These are phyloP conservation scores for Leucoagaricus sp. DNA, from an alignment of 1,284 basidiomycete genomes.

Conservation along the genomic window DNA sequence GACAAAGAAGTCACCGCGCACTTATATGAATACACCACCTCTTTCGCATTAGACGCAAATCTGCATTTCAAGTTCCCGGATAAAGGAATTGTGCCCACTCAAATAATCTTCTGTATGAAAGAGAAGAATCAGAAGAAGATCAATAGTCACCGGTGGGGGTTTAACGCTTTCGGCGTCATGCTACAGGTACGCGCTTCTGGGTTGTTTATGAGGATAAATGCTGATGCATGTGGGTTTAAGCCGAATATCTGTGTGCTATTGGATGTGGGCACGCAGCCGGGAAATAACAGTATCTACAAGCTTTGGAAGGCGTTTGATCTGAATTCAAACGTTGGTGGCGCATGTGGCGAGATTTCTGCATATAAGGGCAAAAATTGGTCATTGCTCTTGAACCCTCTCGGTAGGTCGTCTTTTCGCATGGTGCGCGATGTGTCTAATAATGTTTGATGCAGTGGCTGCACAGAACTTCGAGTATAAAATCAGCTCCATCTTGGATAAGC, in stretches of 20 bases:
- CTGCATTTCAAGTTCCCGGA: slow-evolving; percentile 94
- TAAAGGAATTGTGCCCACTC: slow-evolving; percentile 91
- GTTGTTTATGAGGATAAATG: background rate
- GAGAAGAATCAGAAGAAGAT: slow-evolving; percentile 97
- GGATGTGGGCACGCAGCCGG: slow-evolving; percentile 93
- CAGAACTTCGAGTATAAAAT: slow-evolving; percentile 97
- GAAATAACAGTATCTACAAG: slow-evolving; percentile 83
- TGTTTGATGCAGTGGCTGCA: slow-evolving; percentile 68
- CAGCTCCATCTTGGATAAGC: slow-evolving; percentile 93
- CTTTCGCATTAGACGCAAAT: slow-evolving; percentile 86
- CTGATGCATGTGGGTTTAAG: slow-evolving; percentile 32
- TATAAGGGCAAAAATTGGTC: slow-evolving; percentile 92
- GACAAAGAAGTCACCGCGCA: slow-evolving; percentile 90
- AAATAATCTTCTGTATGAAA: slow-evolving; percentile 93
- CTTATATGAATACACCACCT: slow-evolving; percentile 94
- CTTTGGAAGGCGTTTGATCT: slow-evolving; percentile 96
- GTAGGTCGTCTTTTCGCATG: slow-evolving; percentile 41
- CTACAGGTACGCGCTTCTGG: slow-evolving; percentile 56
- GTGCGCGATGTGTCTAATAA: background rate
- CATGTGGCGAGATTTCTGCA: slow-evolving; percentile 92
- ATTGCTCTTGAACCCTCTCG: slow-evolving; percentile 81
- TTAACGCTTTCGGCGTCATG: slow-evolving; percentile 83
- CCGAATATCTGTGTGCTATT: slow-evolving; percentile 89
- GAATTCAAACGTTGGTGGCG: slow-evolving; percentile 91
- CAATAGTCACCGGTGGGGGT: slow-evolving; percentile 95